Conservation (phyloP, 75 land plant genomes). For the Sequoiadendron giganteum region DNA sequence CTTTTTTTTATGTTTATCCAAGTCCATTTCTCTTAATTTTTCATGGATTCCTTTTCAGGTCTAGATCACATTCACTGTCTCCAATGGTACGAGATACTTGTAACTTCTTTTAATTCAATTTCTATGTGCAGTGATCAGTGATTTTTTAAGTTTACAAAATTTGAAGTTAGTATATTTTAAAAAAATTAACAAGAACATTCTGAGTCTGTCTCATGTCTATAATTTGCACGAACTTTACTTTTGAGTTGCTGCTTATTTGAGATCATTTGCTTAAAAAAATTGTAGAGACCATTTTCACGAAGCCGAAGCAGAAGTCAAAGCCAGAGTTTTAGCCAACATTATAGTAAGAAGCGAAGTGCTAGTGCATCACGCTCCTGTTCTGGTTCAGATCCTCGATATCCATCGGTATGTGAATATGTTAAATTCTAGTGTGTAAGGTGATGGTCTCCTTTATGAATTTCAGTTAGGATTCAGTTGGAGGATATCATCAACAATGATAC, state of each 20-base stretch:
- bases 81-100: not conserved
- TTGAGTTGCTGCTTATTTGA: not conserved
- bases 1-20: not conserved
- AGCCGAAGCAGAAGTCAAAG: not conserved
- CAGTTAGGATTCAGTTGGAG: not conserved
- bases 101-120: not conserved
- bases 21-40: not conserved
- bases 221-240: not conserved
- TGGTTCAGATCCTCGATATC: constrained; percentile 37
- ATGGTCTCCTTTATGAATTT: not conserved
- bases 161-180: not conserved
- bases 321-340: not conserved
- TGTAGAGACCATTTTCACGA: constrained; percentile 8
- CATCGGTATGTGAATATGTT: constrained; percentile 20
- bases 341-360: not conserved
- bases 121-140: not conserved
- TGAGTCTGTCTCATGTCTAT: not conserved
- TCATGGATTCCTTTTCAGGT: not conserved
- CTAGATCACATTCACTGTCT: not conserved
- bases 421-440: not conserved
- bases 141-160: not conserved
- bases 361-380: not conserved
- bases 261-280: not conserved
- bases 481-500: not conserved
- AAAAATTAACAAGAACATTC: not conserved